Base-by-base conservation (phyloP, 768 basidiomycete species). In the Coprinopsis strossmayeri region DNA sequence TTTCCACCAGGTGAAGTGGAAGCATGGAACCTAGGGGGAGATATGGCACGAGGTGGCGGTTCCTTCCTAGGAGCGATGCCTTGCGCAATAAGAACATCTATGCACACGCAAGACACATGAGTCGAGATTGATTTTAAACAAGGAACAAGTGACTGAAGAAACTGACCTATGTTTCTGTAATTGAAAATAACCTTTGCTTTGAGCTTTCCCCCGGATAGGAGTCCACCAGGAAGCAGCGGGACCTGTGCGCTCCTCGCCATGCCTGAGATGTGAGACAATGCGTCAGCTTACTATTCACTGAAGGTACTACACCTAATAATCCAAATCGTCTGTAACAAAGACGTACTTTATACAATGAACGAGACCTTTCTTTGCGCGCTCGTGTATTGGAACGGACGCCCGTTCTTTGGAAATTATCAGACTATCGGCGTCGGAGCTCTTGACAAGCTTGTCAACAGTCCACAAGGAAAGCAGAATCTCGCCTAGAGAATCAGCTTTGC, bases 331-430 rank as follows among this genome's bases (percentile, higher is more conserved):
- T n/a, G n/a, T n/a, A n/a, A n/a, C 9, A 7, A 15, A 7, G 30
- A 32, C 30, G 15, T 32, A 32, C 30, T 32, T 7, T 7, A 32
- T 15, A 15, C 30, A 32, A 32, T 32, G 30, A 32, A 15, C 30
- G 15, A 32, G 30, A 7, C 30, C 30, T 15, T 32, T 32, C 66
- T 52, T 71, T 67, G 57, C 76, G 71, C 41, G 62, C 63, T 15
- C 60, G 63, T 4, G 79, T 76, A 2, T 69, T 74, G 35, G 70
- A 68, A 2, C 79, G 78, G 38, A 78, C 61, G 28, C 65, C 66
- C 21, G 69, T 71, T 11, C 81, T 69, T 2, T 70, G 65, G 9
- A 32, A 15, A 7, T 7, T 32, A 7, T 32, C 9, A 15, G 30
- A 15, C 15, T 32, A 15, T 7, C n/a, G n/a, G n/a, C n/a, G n/a